Base-by-base conservation (phyloP, 345 rosid genomes). In the Arabidopsis suecica region DNA sequence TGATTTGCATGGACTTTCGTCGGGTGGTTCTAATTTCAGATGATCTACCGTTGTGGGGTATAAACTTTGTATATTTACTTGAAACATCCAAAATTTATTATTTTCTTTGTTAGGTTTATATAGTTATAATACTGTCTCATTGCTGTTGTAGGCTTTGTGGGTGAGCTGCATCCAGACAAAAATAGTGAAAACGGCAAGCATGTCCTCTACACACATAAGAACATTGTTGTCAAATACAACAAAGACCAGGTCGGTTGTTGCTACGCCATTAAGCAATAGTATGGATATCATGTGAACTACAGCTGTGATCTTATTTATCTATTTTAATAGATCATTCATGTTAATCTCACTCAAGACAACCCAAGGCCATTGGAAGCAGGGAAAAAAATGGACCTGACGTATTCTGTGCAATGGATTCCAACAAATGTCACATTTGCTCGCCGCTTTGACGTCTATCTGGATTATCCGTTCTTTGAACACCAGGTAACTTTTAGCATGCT, bases 11-110 rank as follows among this genome's bases (percentile, higher is more conserved):
- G 65, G 78, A 70, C 78, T 51, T 65, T 41, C 37, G 59, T 64
- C 23, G 59, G 77, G 75, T 78, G 82, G 65, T 77, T 79, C 83
- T 78, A 69, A 84, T 62, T 61, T 75, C 93, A 92, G 96, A 92
- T 82, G 97, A 92, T 79, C 88, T 92, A 83, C 97, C 97, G 72
- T 73, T 92, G 75, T 90, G 93, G 94, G 94, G 96, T 92, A 90
- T 38, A 72, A 49, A 18, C 59, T 78, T 59, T 49, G 9, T 71
- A 33, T 61, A 41, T 36, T 65, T 60, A 33, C 69, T 33, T 23
- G 28, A 53, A 42, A 44, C 16, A 7, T 51, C 64, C 36, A 55
- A 74, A 7, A 9, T 14, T 23, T 18, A 42, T 37, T n/a, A 44
- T 28, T 14, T 50, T 63, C 34, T 11, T 67, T 33, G 11, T 5